Percentiles rank a stretch among this genome's conserved stretches.
These are phyloP conservation scores for Trichosporon ovoides DNA, from an alignment of 1,284 basidiomycete species.

Conservation along the genomic window DNA sequence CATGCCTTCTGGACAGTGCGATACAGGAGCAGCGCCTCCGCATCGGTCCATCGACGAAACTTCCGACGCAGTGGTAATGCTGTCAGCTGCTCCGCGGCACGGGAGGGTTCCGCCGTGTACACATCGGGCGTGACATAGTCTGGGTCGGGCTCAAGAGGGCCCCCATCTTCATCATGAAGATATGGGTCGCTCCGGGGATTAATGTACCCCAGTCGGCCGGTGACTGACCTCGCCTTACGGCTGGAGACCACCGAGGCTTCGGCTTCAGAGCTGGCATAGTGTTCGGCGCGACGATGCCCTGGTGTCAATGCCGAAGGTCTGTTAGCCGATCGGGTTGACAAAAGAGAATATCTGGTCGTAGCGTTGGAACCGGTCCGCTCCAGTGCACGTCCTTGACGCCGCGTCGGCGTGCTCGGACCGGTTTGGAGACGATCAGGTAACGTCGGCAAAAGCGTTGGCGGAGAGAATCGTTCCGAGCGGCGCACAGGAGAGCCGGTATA, in stretches of 20 bases:
- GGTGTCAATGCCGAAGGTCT: background rate
- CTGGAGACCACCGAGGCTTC: background rate
- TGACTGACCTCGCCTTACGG: background rate
- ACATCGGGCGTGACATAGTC: conserved; percentile 19
- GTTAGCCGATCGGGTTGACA: background rate
- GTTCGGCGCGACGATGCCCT: background rate
- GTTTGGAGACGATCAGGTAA: background rate
- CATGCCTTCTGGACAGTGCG: conserved; percentile 38
- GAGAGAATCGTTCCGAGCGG: background rate
- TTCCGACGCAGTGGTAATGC: background rate
- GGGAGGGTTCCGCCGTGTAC: too few species aligned
- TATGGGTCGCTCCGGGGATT: conserved; percentile 20
- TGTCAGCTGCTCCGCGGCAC: conserved; percentile 13
- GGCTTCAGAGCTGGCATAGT: background rate
- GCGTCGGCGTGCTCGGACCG: background rate
- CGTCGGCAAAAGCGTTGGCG: background rate
- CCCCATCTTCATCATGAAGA: conserved; percentile 27
- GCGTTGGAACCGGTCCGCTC: background rate
- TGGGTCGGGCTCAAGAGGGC: conserved; percentile 20
- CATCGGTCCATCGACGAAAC: conserved; percentile 25
- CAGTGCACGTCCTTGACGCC: background rate
- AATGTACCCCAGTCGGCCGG: background rate
- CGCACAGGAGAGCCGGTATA: background rate
- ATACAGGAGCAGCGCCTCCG: conserved; percentile 33
- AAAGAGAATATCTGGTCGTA: background rate